Percentiles rank a stretch among this genome's conserved stretches.
Conservation (phyloP, 768 basidiomycete species). For the Exsudoporus frostii region DNA sequence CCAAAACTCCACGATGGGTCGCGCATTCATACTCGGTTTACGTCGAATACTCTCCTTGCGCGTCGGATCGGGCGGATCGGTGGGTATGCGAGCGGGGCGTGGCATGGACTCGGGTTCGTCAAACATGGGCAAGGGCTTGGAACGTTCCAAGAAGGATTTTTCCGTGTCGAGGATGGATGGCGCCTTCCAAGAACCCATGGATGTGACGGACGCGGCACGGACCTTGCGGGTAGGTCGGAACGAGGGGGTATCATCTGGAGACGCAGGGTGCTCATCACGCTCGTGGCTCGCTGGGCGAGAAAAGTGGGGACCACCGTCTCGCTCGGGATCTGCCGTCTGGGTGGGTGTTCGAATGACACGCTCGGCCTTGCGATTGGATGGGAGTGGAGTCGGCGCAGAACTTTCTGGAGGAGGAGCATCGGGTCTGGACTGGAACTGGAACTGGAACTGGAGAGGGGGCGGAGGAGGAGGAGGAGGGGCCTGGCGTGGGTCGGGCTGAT, state of each 20-base stretch:
- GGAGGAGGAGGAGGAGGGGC: not conserved
- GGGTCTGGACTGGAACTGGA: not conserved
- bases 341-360: constrained; percentile 20
- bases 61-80: constrained; percentile 21
- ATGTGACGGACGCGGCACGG: constrained; percentile 27
- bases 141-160: constrained; percentile 18
- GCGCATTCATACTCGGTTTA: constrained; percentile 34
- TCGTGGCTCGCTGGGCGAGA: constrained; percentile 14
- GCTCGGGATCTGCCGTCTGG: constrained; percentile 21
- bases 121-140: constrained; percentile 17
- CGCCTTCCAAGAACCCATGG: constrained; percentile 26
- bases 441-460: not conserved
- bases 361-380: constrained; percentile 14
- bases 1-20: constrained; percentile 44
- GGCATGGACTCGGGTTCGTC: constrained; percentile 31
- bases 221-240: constrained; percentile 18
- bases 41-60: constrained; percentile 29
- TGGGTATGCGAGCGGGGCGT: constrained; percentile 18
- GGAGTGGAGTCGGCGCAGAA: constrained; percentile 2
- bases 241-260: constrained; percentile 19
- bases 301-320: constrained; percentile 18
- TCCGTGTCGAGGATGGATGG: constrained; percentile 26
- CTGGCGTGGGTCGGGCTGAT: constrained; percentile 3
- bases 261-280: constrained; percentile 15
- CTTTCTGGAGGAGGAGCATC: constrained; percentile 8